phyloP scores from a whole-genome alignment of 2,329 filamentous ascomycete species.

The Neofusicoccum cordaticola region DNA sequence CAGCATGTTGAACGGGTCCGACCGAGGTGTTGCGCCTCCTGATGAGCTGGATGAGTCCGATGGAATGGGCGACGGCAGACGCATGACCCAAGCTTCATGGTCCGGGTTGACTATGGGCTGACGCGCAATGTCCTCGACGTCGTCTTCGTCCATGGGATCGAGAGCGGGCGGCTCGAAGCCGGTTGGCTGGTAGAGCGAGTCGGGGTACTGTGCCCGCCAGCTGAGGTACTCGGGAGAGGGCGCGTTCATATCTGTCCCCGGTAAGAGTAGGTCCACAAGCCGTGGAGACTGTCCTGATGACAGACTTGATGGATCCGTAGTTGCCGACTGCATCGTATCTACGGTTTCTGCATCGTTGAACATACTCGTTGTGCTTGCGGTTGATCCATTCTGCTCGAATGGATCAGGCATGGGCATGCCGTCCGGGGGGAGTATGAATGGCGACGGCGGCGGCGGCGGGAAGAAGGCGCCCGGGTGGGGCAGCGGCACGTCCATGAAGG shows the following conservation, averaged over 20 bases:
- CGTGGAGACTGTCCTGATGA: slow-evolving; percentile 48
- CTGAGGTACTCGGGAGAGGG: slow-evolving; percentile 37
- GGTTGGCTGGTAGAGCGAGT: slow-evolving; percentile 32
- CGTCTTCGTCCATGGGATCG: slow-evolving; percentile 36
- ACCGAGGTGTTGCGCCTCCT: slow-evolving; percentile 17
- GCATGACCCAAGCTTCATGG: slow-evolving; percentile 37
- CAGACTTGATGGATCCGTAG: slow-evolving; percentile 33
- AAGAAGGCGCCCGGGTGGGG: slow-evolving; percentile 17
- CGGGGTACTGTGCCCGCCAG: slow-evolving; percentile 33
- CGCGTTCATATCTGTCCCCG: slow-evolving; percentile 47
- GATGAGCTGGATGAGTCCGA: slow-evolving; percentile 36
- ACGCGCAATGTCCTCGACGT: slow-evolving; percentile 56
- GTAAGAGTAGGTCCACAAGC: slow-evolving; percentile 48
- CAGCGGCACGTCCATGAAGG: slow-evolving; percentile 17
- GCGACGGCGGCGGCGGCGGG: slow-evolving; percentile 20
- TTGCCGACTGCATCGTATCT: slow-evolving; percentile 25
- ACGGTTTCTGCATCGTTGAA: slow-evolving; percentile 35
- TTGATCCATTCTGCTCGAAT: slow-evolving; percentile 32
- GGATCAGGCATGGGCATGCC: slow-evolving; percentile 29
- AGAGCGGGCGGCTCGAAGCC: slow-evolving; percentile 28
- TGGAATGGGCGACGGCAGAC: slow-evolving; percentile 35
- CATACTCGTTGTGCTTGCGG: slow-evolving; percentile 35
- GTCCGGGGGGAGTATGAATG: slow-evolving; percentile 26
- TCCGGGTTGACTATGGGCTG: slow-evolving; percentile 32
- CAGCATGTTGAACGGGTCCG: slow-evolving; percentile 28